Evolutionary conservation across 192 early-diverging fungal genomes (phyloP).

Genomic region (Tieghemiomyces parasiticus): DNA sequence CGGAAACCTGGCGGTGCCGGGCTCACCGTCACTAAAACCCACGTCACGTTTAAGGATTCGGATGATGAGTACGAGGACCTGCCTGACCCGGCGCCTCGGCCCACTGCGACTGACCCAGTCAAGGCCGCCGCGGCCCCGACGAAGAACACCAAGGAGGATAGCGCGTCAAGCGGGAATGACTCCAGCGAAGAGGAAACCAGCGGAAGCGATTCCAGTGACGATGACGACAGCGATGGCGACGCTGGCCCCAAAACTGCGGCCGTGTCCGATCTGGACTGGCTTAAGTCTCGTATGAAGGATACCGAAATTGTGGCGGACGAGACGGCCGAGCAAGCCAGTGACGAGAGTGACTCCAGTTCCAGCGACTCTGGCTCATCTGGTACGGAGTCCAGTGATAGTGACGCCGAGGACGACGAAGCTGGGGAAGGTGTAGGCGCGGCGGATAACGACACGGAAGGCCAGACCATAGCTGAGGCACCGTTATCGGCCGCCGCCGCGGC

Average conservation of each 20-base stretch:
- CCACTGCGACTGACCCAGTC: too few relatives aligned
- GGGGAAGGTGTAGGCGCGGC: too few relatives aligned
- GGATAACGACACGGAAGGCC: too few relatives aligned
- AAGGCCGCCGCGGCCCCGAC: neutral
- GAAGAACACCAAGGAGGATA: neutral
- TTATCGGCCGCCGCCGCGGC: too few relatives aligned
- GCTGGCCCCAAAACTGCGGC: constrained; percentile 5
- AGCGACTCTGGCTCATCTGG: constrained; percentile 16
- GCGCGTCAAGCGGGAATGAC: too few relatives aligned
- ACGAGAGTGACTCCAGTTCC: constrained; percentile 5
- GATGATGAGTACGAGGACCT: constrained; percentile 73
- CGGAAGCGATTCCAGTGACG: neutral
- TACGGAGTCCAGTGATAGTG: neutral
- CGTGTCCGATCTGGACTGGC: constrained; percentile 50
- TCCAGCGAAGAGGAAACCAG: too few relatives aligned
- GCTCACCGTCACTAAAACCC: constrained; percentile 37
- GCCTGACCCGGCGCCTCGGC: constrained; percentile 18
- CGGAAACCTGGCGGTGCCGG: constrained; percentile 45
- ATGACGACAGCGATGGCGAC: constrained; percentile 17
- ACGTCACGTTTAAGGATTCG: constrained; percentile 44
- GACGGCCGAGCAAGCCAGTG: too few relatives aligned
- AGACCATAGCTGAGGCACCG: too few relatives aligned
- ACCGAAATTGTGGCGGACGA: constrained; percentile 14
- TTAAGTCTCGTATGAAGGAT: constrained; percentile 44
- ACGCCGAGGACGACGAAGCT: constrained; percentile 12